phyloP scores from a whole-genome alignment of 1,284 basidiomycete species.

The Apiotrichum laibachii region DNA sequence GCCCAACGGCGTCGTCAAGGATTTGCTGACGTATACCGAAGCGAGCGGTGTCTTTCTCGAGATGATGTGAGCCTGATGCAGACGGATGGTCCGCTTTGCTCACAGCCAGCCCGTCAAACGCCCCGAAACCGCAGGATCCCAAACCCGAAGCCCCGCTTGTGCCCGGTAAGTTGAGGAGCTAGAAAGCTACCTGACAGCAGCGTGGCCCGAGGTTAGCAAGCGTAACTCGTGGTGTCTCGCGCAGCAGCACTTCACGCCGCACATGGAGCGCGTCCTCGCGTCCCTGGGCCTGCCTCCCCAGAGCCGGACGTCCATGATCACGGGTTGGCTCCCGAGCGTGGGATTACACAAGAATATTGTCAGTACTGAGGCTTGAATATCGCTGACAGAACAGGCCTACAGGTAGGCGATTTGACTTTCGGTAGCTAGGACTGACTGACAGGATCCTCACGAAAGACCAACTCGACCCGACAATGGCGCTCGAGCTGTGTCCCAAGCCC shows the following conservation, averaged over 20 bases:
- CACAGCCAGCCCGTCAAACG: not conserved
- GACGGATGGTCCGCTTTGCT: no score
- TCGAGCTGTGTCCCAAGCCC: slow-evolving; percentile 41
- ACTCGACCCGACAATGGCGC: slow-evolving; percentile 29
- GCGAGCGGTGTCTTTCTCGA: slow-evolving; percentile 40
- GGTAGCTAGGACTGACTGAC: not conserved
- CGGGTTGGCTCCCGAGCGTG: slow-evolving; percentile 42
- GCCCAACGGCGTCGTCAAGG: slow-evolving; percentile 39
- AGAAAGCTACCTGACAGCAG: slow-evolving; percentile 16
- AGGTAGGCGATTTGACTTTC: not conserved
- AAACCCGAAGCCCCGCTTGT: slow-evolving; percentile 38
- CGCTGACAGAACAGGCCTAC: slow-evolving; percentile 29
- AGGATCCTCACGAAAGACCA: slow-evolving; percentile 40
- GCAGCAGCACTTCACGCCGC: slow-evolving; percentile 40
- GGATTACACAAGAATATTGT: slow-evolving; percentile 44
- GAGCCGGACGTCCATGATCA: slow-evolving; percentile 42
- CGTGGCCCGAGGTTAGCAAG: slow-evolving; percentile 44
- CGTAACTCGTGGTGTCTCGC: slow-evolving; percentile 40
- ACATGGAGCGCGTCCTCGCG: slow-evolving; percentile 42
- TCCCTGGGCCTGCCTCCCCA: slow-evolving; percentile 42
- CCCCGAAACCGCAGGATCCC: not conserved
- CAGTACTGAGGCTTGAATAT: slow-evolving; percentile 11
- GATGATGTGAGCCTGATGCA: slow-evolving; percentile 28
- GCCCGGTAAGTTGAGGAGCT: slow-evolving; percentile 28
- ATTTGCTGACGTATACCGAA: slow-evolving; percentile 41